Conservation (phyloP, 2,329 filamentous ascomycete species). For the Pyrenochaeta sp. region DNA sequence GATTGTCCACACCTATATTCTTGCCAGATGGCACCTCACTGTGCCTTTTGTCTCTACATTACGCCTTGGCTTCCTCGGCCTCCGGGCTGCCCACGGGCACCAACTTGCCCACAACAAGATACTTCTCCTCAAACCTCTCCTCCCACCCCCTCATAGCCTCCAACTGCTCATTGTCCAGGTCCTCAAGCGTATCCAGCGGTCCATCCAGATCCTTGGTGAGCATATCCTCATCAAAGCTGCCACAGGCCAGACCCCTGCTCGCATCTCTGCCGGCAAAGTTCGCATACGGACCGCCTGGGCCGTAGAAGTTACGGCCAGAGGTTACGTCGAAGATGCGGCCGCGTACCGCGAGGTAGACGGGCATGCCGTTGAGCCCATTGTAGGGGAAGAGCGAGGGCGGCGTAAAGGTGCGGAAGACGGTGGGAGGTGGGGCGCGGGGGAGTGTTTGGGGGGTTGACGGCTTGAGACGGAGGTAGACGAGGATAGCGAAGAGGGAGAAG, state of each 20-base stretch:
- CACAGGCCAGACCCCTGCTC: constrained; percentile 83
- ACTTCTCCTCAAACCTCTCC: constrained; percentile 92
- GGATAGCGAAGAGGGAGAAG: constrained; percentile 64
- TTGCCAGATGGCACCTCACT: too few relatives aligned
- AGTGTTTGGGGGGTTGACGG: constrained; percentile 61
- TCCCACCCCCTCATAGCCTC: constrained; percentile 92
- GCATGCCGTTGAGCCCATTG: constrained; percentile 76
- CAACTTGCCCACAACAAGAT: constrained; percentile 89
- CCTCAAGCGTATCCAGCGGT: constrained; percentile 78
- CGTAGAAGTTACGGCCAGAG: constrained; percentile 90
- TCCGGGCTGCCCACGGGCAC: constrained; percentile 70
- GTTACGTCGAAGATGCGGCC: constrained; percentile 92
- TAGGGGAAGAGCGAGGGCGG: constrained; percentile 83
- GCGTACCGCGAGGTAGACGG: constrained; percentile 90
- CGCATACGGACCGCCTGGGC: constrained; percentile 90
- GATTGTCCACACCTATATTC: too few relatives aligned
- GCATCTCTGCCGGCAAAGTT: constrained; percentile 97
- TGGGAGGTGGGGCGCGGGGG: constrained; percentile 68
- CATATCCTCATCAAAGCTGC: constrained; percentile 96
- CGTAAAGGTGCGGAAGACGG: constrained; percentile 87
- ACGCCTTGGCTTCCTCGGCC: constrained; percentile 52
- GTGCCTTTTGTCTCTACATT: too few relatives aligned
- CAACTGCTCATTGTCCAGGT: constrained; percentile 76
- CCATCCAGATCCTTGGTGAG: constrained; percentile 88
- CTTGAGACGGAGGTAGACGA: constrained; percentile 68